Evolutionary conservation across 2,329 filamentous ascomycete species (phyloP), one percentile per base, ranked within the genome.

Genomic region (Aspergillus glaucus): DNA sequence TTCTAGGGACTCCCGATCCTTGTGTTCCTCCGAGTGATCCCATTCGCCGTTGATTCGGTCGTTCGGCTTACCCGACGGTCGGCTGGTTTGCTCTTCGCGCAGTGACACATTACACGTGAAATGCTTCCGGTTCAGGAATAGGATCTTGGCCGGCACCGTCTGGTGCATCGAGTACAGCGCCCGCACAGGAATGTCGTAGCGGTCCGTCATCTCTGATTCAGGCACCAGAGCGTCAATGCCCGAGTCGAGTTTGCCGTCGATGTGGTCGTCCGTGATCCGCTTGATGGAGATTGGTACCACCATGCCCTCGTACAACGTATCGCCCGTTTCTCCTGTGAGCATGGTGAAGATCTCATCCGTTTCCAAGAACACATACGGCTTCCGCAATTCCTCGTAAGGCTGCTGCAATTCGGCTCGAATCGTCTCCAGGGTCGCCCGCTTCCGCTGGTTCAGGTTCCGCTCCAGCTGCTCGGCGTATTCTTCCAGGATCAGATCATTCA

Each of bases 401-500:
- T 86, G 85, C 61, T 93, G 87, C 45, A 98, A 75, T 69, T 98
- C 93, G 14, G 89, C 91, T 54, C 93, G 87, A 63, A 98, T 98
- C 0, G 90, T 95, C 69, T 98, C 93, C 10, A 98, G 78, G 1
- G 93, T 98, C 1, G 92, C 92, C 50, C 93, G 88, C 75, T 98
- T 98, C 56, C 87, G 84, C 67, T 96, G 91, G 60, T 89, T 90
- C 65, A 95, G 91, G 60, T 95, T 94, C 57, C 81, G 85, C 73
- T 96, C 87, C 55, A 98, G 77, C 73, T 98, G 92, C 62, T 95
- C 89, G 0, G 93, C 93, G 62, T 98, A 98, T 68, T 97, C 90
- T 68, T 98, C 93, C 3, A 98, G 78, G 52, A 96, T 90, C 41
- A 98, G 78, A 63, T 98, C 93, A 62, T 97, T 95, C 64, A 98